Evolutionary conservation across 441 rosid genomes (phyloP).

Genomic region (Syzygium malaccense): DNA sequence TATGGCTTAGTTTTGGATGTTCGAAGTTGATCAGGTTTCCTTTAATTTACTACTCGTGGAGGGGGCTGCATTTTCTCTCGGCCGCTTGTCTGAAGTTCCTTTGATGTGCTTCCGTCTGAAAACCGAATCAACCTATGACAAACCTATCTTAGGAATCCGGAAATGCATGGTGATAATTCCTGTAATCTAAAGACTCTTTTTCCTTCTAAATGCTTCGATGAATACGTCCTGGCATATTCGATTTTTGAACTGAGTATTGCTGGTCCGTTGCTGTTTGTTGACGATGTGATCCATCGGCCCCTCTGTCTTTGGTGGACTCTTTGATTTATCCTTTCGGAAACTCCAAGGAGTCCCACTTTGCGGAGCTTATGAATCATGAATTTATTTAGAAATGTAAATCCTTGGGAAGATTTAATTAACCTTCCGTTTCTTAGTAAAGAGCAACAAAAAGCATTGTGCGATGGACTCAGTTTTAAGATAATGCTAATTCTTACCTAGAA

Average conservation of each 20-base stretch:
- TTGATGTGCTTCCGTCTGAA: background rate
- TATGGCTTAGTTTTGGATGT: background rate
- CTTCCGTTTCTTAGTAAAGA: no score
- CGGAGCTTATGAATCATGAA: no score
- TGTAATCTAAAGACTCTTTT: background rate
- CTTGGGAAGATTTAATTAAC: no score
- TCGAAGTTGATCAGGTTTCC: background rate
- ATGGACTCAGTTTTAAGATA: no score
- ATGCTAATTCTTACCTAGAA: no score
- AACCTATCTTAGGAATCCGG: background rate
- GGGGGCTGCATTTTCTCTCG: background rate
- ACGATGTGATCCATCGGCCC: no score
- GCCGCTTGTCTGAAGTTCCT: background rate
- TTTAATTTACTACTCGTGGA: background rate
- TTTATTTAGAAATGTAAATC: no score
- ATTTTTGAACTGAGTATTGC: background rate
- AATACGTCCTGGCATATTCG: background rate
- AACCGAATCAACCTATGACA: background rate
- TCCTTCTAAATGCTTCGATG: background rate
- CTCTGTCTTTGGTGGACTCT: no score
- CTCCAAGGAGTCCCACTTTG: no score
- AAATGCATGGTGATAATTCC: background rate
- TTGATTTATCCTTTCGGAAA: no score
- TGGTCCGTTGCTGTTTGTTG: no score
- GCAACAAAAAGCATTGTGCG: no score